Evolutionary conservation across 306 rosid species (phyloP).

Genomic region (Acmispon strigosus): DNA sequence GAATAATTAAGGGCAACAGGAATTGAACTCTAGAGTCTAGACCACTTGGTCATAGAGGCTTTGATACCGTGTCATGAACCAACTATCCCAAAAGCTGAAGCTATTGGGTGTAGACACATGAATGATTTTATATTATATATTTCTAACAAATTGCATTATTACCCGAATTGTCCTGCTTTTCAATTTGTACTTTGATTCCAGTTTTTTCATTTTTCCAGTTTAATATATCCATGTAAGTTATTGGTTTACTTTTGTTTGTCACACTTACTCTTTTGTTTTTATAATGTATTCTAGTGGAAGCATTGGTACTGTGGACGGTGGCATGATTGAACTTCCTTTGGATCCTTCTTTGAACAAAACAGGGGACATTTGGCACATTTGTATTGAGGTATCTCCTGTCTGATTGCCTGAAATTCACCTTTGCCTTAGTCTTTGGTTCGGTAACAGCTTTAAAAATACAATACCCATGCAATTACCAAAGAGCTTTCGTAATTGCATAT

Average conservation of each 20-base stretch:
- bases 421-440: constrained; percentile 7
- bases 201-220: not conserved
- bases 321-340: constrained; percentile 61
- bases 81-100: too few species aligned
- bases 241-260: constrained; percentile 1
- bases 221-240: not conserved
- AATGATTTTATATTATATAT: too few species aligned
- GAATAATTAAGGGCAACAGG: too few species aligned
- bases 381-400: constrained; percentile 58
- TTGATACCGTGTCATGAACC: too few species aligned
- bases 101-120: too few species aligned
- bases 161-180: not conserved
- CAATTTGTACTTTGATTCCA: not conserved
- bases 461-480: not conserved
- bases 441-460: too few species aligned
- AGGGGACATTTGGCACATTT: constrained; percentile 92
- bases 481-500: constrained; percentile 2
- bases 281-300: constrained; percentile 28
- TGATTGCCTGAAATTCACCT: constrained; percentile 11
- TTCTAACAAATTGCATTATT: not conserved
- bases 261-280: constrained; percentile 6
- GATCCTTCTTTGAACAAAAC: constrained; percentile 78
- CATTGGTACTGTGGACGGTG: constrained; percentile 41
- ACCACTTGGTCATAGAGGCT: too few species aligned
- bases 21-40: too few species aligned